phyloP scores from a whole-genome alignment of 768 basidiomycete species.

The Erythrobasidium yunnanense region DNA sequence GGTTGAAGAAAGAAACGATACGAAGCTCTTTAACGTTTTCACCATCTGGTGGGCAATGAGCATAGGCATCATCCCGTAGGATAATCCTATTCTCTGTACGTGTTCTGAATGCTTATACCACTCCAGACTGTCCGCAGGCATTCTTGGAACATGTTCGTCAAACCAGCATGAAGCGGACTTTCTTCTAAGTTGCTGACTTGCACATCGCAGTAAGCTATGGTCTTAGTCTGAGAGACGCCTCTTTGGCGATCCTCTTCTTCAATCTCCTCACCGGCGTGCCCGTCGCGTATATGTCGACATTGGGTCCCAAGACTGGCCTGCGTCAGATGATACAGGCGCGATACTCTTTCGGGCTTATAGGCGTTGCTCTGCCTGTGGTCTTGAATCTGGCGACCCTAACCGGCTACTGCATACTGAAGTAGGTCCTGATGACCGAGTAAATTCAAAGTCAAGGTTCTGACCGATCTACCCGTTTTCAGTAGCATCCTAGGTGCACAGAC shows the following conservation, averaged over 20 bases:
- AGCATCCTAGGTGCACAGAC: slow-evolving; percentile 5
- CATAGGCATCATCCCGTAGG: slow-evolving; percentile 3
- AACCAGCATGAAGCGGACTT: not conserved
- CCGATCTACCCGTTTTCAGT: not conserved
- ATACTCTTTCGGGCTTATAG: slow-evolving; percentile 43
- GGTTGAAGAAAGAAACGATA: slow-evolving; percentile 3
- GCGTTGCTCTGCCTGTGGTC: slow-evolving; percentile 39
- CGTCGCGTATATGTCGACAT: slow-evolving; percentile 36
- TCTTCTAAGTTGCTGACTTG: not conserved
- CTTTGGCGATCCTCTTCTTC: slow-evolving; percentile 45
- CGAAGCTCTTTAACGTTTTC: not conserved
- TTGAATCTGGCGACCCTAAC: slow-evolving; percentile 46
- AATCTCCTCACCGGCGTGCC: slow-evolving; percentile 38
- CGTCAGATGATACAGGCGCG: slow-evolving; percentile 47
- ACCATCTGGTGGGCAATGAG: slow-evolving; percentile 6
- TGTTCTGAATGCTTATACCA: no score
- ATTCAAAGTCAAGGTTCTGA: slow-evolving; percentile 33
- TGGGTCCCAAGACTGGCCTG: slow-evolving; percentile 44
- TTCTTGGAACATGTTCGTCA: slow-evolving; percentile 3
- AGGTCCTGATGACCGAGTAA: slow-evolving; percentile 35
- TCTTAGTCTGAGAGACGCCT: slow-evolving; percentile 43
- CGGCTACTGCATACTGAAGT: slow-evolving; percentile 45
- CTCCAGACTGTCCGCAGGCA: slow-evolving; percentile 10
- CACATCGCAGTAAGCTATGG: slow-evolving; percentile 38
- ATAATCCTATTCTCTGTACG: no score